These are phyloP conservation scores for Sutorius eximius DNA, from an alignment of 1,284 basidiomycete species.

Conservation along the genomic window DNA sequence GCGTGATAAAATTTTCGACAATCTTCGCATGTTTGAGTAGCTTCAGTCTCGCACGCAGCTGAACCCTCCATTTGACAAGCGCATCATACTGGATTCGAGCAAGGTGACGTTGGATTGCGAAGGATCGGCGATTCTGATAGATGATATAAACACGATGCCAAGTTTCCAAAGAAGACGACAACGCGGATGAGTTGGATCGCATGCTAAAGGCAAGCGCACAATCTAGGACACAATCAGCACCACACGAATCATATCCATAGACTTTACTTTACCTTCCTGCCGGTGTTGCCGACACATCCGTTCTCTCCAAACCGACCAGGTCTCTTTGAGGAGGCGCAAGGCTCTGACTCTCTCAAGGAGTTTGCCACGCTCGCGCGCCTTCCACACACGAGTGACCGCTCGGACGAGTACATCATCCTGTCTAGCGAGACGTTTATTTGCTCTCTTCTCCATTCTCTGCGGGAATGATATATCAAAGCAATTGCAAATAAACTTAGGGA, in stretches of 20 bases:
- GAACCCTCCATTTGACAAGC: conserved; percentile 58
- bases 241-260: neutral
- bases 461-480: conserved; percentile 12
- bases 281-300: conserved; percentile 43
- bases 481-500: conserved; percentile 8
- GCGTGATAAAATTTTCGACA: conserved; percentile 54
- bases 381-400: conserved; percentile 71
- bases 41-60: conserved; percentile 52
- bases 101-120: conserved; percentile 53
- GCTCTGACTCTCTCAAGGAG: conserved; percentile 58
- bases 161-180: conserved; percentile 41
- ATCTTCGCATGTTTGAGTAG: conserved; percentile 58
- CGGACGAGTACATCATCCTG: conserved; percentile 65
- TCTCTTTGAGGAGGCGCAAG: conserved; percentile 45
- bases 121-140: conserved; percentile 51
- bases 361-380: conserved; percentile 64
- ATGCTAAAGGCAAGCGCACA: conserved; percentile 54
- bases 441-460: conserved; percentile 53
- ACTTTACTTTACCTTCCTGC: conserved; percentile 44
- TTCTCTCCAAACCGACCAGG: conserved; percentile 56
- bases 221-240: conserved; percentile 37
- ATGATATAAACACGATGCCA: conserved; percentile 51
- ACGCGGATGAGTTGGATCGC: conserved; percentile 44
- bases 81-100: conserved; percentile 47
- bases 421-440: conserved; percentile 55